phyloP scores from a whole-genome alignment of 768 basidiomycete species.

The Exsudoporus frostii region DNA sequence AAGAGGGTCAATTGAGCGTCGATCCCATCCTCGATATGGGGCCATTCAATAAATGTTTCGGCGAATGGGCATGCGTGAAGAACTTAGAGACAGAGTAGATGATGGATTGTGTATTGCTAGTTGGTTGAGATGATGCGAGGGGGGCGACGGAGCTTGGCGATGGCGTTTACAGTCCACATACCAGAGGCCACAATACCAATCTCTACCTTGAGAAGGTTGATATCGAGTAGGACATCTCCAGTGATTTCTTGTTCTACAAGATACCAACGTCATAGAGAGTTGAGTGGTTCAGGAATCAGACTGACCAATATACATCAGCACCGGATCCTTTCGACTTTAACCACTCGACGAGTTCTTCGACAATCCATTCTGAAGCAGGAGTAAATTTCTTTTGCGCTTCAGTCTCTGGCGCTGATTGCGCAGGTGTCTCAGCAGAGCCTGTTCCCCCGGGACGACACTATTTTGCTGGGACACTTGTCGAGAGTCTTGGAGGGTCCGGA shows the following conservation, averaged over 20 bases:
- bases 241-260: conserved; percentile 93
- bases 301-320: conserved; percentile 74
- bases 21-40: too few relatives aligned
- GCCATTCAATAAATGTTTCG: too few relatives aligned
- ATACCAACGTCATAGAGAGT: background rate
- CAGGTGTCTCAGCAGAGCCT: conserved; percentile 11
- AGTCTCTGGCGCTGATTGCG: conserved; percentile 16
- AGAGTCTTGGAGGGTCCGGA: too few relatives aligned
- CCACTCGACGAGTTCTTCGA: conserved; percentile 92
- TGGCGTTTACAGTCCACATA: conserved; percentile 87
- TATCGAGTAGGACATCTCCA: conserved; percentile 95
- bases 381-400: conserved; percentile 31
- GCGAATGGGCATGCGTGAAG: too few relatives aligned
- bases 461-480: too few relatives aligned
- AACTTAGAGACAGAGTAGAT: too few relatives aligned
- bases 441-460: too few relatives aligned
- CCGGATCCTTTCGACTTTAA: conserved; percentile 81
- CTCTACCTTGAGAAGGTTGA: conserved; percentile 85
- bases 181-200: conserved; percentile 90
- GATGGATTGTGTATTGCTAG: conserved; percentile 10
- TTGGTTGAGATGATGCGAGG: conserved; percentile 59
- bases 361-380: conserved; percentile 73
- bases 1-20: too few relatives aligned
- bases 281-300: background rate
- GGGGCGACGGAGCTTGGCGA: conserved; percentile 78